Evolutionary conservation across 176 grass and related monocot species (phyloP), one percentile per base, ranked within the genome.

Genomic region (Musa itinerans): DNA sequence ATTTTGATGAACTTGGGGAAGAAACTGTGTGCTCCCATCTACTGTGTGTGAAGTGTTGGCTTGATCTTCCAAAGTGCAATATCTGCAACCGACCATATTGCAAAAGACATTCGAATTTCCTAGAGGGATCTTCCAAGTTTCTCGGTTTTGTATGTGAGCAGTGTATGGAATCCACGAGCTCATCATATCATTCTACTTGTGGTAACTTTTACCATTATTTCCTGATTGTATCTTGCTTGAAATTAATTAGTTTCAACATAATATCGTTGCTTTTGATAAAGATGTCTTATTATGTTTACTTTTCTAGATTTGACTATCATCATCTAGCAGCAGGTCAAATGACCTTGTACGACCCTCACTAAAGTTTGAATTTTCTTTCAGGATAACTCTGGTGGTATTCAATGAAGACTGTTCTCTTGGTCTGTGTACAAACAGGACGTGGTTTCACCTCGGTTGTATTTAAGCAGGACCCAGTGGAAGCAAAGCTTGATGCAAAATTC

Each of bases 41-140:
- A 63, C 65, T 99, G 65, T 92, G 90, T 81, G 68, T 76, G 49
- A 63, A 91, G 2, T 99, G 95, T 74, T 99, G 90, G 90, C 86
- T 99, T 72, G 78, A 69, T 79, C 82, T 83, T 65, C 84, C 83
- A 0, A 99, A 94, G 80, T 99, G 95, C 43, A 77, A 84, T 67
- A 84, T 78, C 25, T 99, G 95, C 76, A 99, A 94, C 69, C 78
- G 84, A 52, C 95, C 95, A 50, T 94, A 92, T 57, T 99, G 95
- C 53, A 62, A 84, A 56, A 70, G 76, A 17, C 84, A 94, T 78
- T 83, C 65, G 21, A 81, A 80, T 74, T 22, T 84, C 7, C 73
- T 76, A 70, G 80, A 75, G 19, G 52, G 64, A 76, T 76, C 82
- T 55, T 76, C 77, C 29, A 50, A 62, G 0, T 79, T 77, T 10